phyloP scores from a whole-genome alignment of 192 early-diverging fungal genomes.

The Coemansia sp. region DNA sequence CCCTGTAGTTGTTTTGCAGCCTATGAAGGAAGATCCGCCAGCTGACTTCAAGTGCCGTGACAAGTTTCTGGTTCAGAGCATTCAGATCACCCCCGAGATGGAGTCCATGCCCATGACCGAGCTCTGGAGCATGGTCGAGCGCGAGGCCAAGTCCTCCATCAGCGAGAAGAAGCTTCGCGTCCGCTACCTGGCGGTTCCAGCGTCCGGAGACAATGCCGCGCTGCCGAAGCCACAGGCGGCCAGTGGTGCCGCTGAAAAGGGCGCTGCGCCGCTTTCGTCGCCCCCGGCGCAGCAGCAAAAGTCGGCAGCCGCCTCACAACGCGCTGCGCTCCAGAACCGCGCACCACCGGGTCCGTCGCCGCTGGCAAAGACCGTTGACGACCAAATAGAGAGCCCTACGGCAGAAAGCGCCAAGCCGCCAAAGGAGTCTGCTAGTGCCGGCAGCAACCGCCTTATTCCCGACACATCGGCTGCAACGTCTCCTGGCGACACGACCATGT shows the following conservation, averaged over 20 bases:
- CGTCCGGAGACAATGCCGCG: neutral
- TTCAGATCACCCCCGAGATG: constrained; percentile 68
- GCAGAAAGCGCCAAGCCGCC: neutral
- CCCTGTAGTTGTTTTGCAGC: constrained; percentile 74
- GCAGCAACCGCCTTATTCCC: constrained; percentile 26
- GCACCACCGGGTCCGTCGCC: constrained; percentile 30
- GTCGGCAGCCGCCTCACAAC: constrained; percentile 7
- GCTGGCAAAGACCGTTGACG: constrained; percentile 14
- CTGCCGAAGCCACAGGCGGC: constrained; percentile 4
- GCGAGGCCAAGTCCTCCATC: constrained; percentile 57
- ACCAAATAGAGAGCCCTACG: neutral
- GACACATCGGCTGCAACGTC: constrained; percentile 26
- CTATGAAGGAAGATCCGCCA: constrained; percentile 78
- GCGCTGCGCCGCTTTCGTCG: neutral
- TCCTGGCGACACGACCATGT: constrained; percentile 13
- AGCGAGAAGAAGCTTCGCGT: constrained; percentile 64
- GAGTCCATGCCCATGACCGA: constrained; percentile 62
- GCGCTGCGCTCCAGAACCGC: constrained; percentile 7
- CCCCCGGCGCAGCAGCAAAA: constrained; percentile 20
- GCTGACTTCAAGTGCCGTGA: constrained; percentile 84
- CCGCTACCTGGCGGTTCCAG: constrained; percentile 55
- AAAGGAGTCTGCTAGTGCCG: neutral
- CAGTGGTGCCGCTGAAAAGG: neutral
- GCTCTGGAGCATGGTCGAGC: constrained; percentile 65
- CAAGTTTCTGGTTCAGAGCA: constrained; percentile 93